Evolutionary conservation across 768 basidiomycete genomes (phyloP).

Genomic region (Wakefieldia striispora): DNA sequence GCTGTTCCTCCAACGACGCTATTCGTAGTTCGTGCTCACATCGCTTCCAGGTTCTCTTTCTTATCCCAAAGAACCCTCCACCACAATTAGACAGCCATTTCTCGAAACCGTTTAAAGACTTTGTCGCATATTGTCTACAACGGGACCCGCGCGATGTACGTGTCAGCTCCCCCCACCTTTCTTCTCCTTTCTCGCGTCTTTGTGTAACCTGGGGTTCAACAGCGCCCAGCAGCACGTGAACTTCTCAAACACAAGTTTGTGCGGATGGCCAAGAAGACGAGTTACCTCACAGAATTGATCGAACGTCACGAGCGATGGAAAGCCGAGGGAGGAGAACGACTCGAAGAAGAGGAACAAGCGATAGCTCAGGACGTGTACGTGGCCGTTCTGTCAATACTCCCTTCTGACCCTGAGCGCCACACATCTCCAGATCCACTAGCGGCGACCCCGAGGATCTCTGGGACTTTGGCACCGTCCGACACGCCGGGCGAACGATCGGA

Average conservation of each 20-base stretch:
- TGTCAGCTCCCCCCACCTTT: conserved; percentile 6
- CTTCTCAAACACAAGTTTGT: conserved; percentile 96
- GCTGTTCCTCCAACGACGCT: not conserved
- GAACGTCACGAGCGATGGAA: conserved; percentile 94
- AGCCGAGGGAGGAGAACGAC: conserved; percentile 78
- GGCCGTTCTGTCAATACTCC: not conserved
- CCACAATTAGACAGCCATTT: conserved; percentile 89
- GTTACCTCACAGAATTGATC: conserved; percentile 91
- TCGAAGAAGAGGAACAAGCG: conserved; percentile 68
- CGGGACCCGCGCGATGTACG: conserved; percentile 89
- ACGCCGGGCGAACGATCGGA: conserved; percentile 70
- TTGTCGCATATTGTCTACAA: conserved; percentile 89
- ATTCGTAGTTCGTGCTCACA: not conserved
- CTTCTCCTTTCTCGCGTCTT: conserved; percentile 2
- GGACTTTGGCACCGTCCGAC: conserved; percentile 97
- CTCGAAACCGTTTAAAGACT: conserved; percentile 91
- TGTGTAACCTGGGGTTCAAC: conserved; percentile 20
- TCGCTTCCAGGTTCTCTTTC: conserved; percentile 76
- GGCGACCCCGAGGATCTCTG: conserved; percentile 82
- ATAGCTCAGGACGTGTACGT: conserved; percentile 63
- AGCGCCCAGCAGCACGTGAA: conserved; percentile 95
- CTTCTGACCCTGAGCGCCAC: not conserved
- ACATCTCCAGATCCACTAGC: conserved; percentile 42
- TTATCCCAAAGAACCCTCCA: conserved; percentile 97
- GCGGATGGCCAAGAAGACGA: conserved; percentile 91